phyloP scores from a whole-genome alignment of 225 moss, liverwort and hornwort species.

The Rhytidiadelphus loreus region DNA sequence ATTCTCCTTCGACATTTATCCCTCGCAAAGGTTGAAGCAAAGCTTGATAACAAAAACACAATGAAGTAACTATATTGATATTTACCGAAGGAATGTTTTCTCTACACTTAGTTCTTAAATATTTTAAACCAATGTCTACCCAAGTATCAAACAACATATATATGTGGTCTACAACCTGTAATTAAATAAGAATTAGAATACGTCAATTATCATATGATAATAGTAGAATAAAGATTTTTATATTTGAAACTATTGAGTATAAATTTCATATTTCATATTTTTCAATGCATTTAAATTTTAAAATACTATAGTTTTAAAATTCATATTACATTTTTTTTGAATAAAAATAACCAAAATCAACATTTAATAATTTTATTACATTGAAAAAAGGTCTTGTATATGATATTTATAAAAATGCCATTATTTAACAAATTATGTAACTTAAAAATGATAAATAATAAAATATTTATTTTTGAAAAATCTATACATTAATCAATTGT shows the following conservation, averaged over 20 bases:
- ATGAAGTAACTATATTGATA: constrained; percentile 73
- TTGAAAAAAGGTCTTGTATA: accelerated
- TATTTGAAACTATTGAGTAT: not conserved
- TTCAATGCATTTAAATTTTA: not conserved
- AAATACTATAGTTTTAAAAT: not conserved
- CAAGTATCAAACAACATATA: constrained; percentile 42
- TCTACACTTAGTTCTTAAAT: constrained; percentile 33
- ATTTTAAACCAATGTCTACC: constrained; percentile 52
- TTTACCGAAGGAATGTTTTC: constrained; percentile 76
- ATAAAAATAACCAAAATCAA: not conserved
- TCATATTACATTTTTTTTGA: not conserved
- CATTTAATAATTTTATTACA: not conserved
- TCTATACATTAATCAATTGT: not conserved
- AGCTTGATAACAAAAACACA: constrained; percentile 64
- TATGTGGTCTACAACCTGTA: constrained; percentile 12
- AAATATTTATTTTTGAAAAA: too few species aligned
- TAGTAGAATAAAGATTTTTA: not conserved
- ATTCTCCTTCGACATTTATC: constrained; percentile 25
- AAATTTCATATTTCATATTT: too few species aligned
- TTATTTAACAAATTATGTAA: too few species aligned
- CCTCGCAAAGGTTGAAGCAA: constrained; percentile 58
- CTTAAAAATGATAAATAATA: not conserved
- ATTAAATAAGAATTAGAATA: not conserved
- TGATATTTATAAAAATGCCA: too few species aligned
- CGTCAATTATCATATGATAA: not conserved